A percentile compares a stretch with the other conserved stretches of the same genome.
Conservation (phyloP, 192 early-diverging fungal genomes). For the Lunasporangiospora selenospora region DNA sequence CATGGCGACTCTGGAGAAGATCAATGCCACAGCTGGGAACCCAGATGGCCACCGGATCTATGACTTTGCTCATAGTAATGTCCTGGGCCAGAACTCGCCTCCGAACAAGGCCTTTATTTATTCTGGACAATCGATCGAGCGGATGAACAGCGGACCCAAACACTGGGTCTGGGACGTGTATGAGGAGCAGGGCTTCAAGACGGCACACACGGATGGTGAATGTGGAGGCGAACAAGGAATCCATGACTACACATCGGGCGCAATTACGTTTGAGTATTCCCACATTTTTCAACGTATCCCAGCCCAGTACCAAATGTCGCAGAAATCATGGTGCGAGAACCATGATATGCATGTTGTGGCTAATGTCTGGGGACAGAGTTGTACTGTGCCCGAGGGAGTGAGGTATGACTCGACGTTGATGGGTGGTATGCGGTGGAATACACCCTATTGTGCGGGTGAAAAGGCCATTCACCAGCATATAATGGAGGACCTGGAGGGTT, state of each 20-base stretch:
- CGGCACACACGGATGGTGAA: constrained; percentile 46
- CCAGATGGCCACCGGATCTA: constrained; percentile 21
- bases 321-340: constrained; percentile 35
- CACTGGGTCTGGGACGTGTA: constrained; percentile 49
- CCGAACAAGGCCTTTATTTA: constrained; percentile 51
- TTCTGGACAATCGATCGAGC: constrained; percentile 48
- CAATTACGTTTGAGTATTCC: constrained; percentile 28
- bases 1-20: constrained; percentile 16
- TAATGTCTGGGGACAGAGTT: constrained; percentile 34
- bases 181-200: constrained; percentile 44
- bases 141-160: constrained; percentile 21
- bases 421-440: constrained; percentile 43
- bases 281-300: constrained; percentile 16
- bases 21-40: constrained; percentile 1
- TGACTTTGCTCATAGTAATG: constrained; percentile 44
- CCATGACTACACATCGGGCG: constrained; percentile 20
- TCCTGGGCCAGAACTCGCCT: constrained; percentile 43
- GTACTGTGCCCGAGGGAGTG: constrained; percentile 11
- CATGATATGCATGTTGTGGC: constrained; percentile 30
- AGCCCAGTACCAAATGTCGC: constrained; percentile 41
- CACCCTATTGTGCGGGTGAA: constrained; percentile 43
- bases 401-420: constrained; percentile 27
- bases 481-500: constrained; percentile 44
- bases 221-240: constrained; percentile 41
- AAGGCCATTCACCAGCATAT: constrained; percentile 43